Evolutionary conservation across 208 protist species (phyloP), one percentile per base, ranked within the genome.

Genomic region (Tritrichomonas foetus): DNA sequence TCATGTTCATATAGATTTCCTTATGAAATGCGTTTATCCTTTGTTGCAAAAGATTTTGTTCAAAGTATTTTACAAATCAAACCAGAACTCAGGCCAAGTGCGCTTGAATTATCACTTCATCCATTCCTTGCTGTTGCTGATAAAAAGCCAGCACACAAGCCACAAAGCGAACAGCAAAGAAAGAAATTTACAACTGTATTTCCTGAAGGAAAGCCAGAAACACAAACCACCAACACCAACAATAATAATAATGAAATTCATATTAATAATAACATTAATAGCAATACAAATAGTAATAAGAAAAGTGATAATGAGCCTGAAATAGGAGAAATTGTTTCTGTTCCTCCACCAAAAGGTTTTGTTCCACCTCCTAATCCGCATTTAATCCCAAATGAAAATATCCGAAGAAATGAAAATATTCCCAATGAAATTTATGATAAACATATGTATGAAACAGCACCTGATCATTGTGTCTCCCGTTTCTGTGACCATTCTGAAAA

Each of bases 1-100:
- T 94, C 97, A 84, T 97, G 97, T 93, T 94, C 95, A 57, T 99
- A 99, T 96, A 94, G 96, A 44, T 98, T 99, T 94, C 98, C 98
- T 0, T 27, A 94, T 2, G 92, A 94, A 53, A 94, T 97, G 16
- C 84, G 94, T 8, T 95, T 99, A 36, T 95, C 95, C 27, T 93
- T 96, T 57, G 93, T 47, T 64, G 97, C 97, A 0, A 97, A 97
- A 93, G 96, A 97, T 84, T 96, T 99, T 11, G 98, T 99, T 84
- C 39, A 50, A 20, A 66, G 61, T 44, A 97, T 98, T 94, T 96
- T 98, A 50, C 95, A 92, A 61, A 69, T 94, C n/a, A 94, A 97
- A 25, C 97, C 97, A 1, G 95, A 95, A 82, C 89, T 96, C 89
- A 96, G 98, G 8, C 97, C 97, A 39, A 97, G 96, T 14, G 94